Evolutionary conservation across 306 rosid species (phyloP), one percentile per base, ranked within the genome.

Genomic region (Sphenostylis stenocarpa): DNA sequence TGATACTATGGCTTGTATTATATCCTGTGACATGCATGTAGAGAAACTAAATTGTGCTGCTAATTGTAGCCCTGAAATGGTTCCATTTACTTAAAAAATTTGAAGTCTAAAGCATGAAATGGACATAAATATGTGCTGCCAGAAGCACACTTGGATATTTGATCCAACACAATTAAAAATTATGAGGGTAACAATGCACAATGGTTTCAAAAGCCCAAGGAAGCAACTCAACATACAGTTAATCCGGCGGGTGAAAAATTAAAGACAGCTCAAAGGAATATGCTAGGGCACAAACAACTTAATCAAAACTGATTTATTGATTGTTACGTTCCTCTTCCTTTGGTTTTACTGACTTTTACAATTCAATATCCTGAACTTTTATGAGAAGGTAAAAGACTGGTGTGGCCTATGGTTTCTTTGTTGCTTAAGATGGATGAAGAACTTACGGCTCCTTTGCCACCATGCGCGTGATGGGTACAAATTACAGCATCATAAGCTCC

Each of bases 371-470:
- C 17, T 66, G 66, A 38, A 34, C 13, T 44, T 72, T 38, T 39
- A 33, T 73, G 67, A 24, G 33, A 62, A 68, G 45, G 51, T 23
- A 77, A 73, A 52, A 68, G 41, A 48, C 4, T 26, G 20, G 34
- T 6, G n/a, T 23, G 70, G 7, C 49, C 49, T 57, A 64, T 51
- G 65, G 55, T 43, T 76, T 56, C 67, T 60, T 67, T 41, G 66
- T 60, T 36, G 67, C 64, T 49, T 43, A 45, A 38, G 56, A 68
- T 31, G 24, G 56, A 10, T 41, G 26, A 58, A 69, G 72, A 66
- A 87, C 96, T 85, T 81, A 95, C 99, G 51, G 99, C 99, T 89
- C 99, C 99, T 81, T 38, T 90, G 84, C 99, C 99, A 75, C 99
- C 99, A 70, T 92, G 96, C 23, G 99, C 99, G 57, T 95, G 99